Percentiles rank a stretch among this genome's conserved stretches.
These are phyloP conservation scores for Kodamaea neixiangensis DNA, from an alignment of 805 yeast species.

Conservation along the genomic window DNA sequence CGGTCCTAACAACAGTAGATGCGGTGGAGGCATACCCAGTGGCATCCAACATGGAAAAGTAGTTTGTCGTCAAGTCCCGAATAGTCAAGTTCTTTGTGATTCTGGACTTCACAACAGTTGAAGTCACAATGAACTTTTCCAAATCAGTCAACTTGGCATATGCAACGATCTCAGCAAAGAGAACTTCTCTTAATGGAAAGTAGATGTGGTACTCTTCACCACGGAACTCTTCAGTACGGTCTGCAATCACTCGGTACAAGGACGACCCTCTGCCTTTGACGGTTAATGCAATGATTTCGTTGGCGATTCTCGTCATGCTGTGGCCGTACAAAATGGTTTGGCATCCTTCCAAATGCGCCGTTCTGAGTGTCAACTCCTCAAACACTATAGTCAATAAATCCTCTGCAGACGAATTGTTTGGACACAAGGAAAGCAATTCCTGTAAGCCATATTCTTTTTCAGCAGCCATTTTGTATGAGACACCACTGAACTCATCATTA, in stretches of 20 bases:
- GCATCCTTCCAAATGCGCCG: slow-evolving; percentile 48
- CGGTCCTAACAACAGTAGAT: slow-evolving; percentile 89
- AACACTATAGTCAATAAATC: slow-evolving; percentile 57
- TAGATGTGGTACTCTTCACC: slow-evolving; percentile 45
- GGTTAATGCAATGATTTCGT: slow-evolving; percentile 72
- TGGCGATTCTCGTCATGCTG: slow-evolving; percentile 82
- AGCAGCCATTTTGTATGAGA: slow-evolving; percentile 9
- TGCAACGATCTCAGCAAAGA: slow-evolving; percentile 64
- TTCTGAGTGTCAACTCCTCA: slow-evolving; percentile 46
- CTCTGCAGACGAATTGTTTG: slow-evolving; percentile 62
- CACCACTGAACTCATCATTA: slow-evolving; percentile 28
- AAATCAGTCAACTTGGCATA: slow-evolving; percentile 50
- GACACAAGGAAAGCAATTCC: slow-evolving; percentile 39
- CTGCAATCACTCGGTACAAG: slow-evolving; percentile 54
- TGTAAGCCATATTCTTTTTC: slow-evolving; percentile 20
- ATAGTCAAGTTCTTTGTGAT: slow-evolving; percentile 76
- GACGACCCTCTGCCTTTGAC: slow-evolving; percentile 85
- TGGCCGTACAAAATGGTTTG: slow-evolving; percentile 71
- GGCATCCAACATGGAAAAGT: slow-evolving; percentile 69
- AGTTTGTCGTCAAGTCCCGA: slow-evolving; percentile 72
- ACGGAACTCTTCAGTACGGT: slow-evolving; percentile 33
- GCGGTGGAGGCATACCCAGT: slow-evolving; percentile 83
- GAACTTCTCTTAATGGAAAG: slow-evolving; percentile 75
- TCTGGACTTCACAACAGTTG: slow-evolving; percentile 27
- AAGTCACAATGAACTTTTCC: slow-evolving; percentile 25